Conservation (phyloP, 441 rosid genomes). For the Pelargonium myrrhifolium region DNA sequence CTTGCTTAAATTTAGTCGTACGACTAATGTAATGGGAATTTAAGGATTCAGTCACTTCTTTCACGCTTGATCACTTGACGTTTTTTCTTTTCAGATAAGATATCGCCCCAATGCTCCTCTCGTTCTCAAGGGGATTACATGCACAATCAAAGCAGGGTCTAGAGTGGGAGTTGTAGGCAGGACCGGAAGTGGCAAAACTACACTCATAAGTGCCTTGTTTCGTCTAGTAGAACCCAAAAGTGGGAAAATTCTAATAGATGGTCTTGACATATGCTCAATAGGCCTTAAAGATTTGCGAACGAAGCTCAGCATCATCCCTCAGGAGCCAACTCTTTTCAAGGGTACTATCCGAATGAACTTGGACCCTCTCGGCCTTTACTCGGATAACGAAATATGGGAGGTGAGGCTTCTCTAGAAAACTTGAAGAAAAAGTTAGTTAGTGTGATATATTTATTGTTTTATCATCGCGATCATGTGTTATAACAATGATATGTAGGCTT, state of each 20-base stretch:
- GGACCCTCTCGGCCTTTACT: constrained; percentile 68
- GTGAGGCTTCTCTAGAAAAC: constrained; percentile 28
- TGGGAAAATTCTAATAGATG: constrained; percentile 60
- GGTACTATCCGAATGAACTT: constrained; percentile 73
- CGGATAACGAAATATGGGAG: constrained; percentile 75
- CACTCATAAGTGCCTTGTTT: constrained; percentile 77
- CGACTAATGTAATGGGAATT: too few species aligned
- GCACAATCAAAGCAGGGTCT: constrained; percentile 67
- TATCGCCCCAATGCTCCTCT: constrained; percentile 68
- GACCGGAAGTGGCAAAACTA: constrained; percentile 88
- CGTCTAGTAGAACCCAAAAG: constrained; percentile 74
- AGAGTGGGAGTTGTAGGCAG: constrained; percentile 84
- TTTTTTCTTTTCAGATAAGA: constrained; percentile 39
- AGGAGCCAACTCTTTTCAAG: constrained; percentile 73
- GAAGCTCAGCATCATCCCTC: constrained; percentile 90
- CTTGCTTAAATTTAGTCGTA: too few species aligned
- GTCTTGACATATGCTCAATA: constrained; percentile 58
- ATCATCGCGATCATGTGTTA: too few species aligned
- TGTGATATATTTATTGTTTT: too few species aligned
- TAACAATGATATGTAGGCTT: constrained; percentile 67
- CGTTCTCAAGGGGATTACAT: constrained; percentile 77
- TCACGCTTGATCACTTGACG: too few species aligned
- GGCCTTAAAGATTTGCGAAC: constrained; percentile 75
- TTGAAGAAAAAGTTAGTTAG: too few species aligned
- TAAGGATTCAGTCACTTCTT: too few species aligned